phyloP scores from a whole-genome alignment of 306 rosid genomes.

The Prosopis cineraria region DNA sequence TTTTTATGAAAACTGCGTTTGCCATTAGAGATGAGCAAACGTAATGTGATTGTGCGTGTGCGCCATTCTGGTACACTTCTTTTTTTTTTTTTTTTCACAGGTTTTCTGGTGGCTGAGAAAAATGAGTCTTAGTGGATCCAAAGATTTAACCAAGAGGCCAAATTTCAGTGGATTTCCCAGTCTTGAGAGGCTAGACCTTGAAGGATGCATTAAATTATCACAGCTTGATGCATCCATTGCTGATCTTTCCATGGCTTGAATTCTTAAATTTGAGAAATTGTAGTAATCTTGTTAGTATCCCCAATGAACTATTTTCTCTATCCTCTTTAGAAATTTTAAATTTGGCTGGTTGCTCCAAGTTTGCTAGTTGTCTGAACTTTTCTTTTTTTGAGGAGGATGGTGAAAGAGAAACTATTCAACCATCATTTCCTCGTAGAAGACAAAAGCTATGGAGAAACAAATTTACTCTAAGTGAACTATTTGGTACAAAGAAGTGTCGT shows the following conservation, averaged over 20 bases:
- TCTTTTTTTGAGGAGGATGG: neutral
- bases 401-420: neutral
- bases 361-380: neutral
- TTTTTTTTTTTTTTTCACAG: no score
- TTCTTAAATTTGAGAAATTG: neutral
- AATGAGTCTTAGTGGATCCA: neutral
- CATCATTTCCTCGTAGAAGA: neutral
- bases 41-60: no score
- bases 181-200: neutral
- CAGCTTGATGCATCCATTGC: neutral
- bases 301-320: neutral
- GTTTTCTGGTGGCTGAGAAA: neutral
- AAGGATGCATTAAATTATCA: neutral
- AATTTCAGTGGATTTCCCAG: neutral
- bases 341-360: neutral
- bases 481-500: no score
- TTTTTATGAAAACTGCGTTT: no score
- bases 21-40: no score
- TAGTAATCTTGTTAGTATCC: no score
- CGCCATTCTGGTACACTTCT: no score
- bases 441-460: neutral
- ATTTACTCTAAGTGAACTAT: neutral
- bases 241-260: neutral
- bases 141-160: neutral
- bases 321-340: neutral